Conservation (phyloP, 2,329 filamentous ascomycete genomes). For the Colletotrichum ledebouriae region DNA sequence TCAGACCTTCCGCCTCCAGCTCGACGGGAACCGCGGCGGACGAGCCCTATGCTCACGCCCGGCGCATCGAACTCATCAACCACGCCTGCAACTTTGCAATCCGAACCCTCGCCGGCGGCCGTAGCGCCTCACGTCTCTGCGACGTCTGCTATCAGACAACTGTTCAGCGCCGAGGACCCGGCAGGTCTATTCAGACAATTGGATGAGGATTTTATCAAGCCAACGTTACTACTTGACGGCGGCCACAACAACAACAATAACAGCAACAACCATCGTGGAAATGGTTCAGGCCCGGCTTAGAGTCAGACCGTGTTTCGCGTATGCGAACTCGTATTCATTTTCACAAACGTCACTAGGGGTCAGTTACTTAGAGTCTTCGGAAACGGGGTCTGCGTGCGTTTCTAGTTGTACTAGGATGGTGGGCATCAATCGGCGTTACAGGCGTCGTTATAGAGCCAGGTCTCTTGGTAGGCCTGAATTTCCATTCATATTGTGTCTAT, state of each 20-base stretch:
- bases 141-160: constrained; percentile 80
- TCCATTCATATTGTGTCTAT: background rate
- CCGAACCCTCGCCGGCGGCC: constrained; percentile 39
- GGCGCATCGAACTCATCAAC: constrained; percentile 41
- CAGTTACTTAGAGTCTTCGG: constrained; percentile 8
- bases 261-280: constrained; percentile 30
- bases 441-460: constrained; percentile 33
- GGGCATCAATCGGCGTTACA: constrained; percentile 34
- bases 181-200: constrained; percentile 91
- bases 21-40: constrained; percentile 56
- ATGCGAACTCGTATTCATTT: background rate
- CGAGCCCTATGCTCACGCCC: constrained; percentile 53
- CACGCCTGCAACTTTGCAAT: constrained; percentile 37
- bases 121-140: constrained; percentile 70
- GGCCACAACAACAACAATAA: constrained; percentile 49
- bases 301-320: background rate
- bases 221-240: constrained; percentile 86
- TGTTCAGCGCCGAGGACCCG: constrained; percentile 89
- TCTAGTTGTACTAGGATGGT: constrained; percentile 23
- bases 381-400: constrained; percentile 20
- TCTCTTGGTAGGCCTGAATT: background rate
- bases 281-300: constrained; percentile 34
- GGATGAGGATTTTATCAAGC: constrained; percentile 97
- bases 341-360: constrained; percentile 18
- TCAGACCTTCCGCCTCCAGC: constrained; percentile 76